A percentile compares a stretch with the other conserved stretches of the same genome.
Conservation (phyloP, 1,139 yeast species). For the Nadsonia commutata region DNA sequence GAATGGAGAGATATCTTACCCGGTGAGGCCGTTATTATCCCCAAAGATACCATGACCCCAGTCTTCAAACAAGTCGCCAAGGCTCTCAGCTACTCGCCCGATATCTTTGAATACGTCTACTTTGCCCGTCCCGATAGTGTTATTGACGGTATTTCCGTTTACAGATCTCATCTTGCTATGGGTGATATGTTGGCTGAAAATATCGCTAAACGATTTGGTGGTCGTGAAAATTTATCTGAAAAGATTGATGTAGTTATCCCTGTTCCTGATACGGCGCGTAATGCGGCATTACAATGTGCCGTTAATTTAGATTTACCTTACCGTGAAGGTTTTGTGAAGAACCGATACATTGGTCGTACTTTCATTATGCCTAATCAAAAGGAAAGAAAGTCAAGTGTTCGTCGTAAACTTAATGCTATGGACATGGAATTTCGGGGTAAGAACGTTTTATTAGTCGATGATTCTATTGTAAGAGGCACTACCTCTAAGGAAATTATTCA, state of each 20-base stretch:
- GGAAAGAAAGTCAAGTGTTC: constrained; percentile 84
- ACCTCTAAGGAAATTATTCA: constrained; percentile 91
- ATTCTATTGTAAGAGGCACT: constrained; percentile 94
- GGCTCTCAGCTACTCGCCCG: constrained; percentile 72
- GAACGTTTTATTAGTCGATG: constrained; percentile 87
- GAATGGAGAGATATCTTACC: constrained; percentile 74
- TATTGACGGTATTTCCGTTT: constrained; percentile 87
- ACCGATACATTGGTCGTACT: constrained; percentile 93
- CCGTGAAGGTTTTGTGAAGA: constrained; percentile 94
- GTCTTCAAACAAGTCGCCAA: constrained; percentile 83
- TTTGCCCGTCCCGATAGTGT: constrained; percentile 97
- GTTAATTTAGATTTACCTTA: constrained; percentile 67
- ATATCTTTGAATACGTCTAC: constrained; percentile 91
- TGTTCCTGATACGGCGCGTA: constrained; percentile 94
- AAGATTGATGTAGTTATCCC: constrained; percentile 91
- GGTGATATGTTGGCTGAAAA: constrained; percentile 77
- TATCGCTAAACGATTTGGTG: constrained; percentile 38
- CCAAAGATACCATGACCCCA: constrained; percentile 53
- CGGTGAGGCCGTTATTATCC: constrained; percentile 92
- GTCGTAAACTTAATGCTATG: constrained; percentile 94
- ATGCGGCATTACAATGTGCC: constrained; percentile 88
- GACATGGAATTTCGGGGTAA: constrained; percentile 76
- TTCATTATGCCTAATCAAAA: constrained; percentile 97
- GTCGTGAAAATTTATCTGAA: constrained; percentile 31
- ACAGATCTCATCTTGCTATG: constrained; percentile 86